Evolutionary conservation across 2,329 filamentous ascomycete genomes (phyloP), one percentile per base, ranked within the genome.

Genomic region (Coniella lustricola): DNA sequence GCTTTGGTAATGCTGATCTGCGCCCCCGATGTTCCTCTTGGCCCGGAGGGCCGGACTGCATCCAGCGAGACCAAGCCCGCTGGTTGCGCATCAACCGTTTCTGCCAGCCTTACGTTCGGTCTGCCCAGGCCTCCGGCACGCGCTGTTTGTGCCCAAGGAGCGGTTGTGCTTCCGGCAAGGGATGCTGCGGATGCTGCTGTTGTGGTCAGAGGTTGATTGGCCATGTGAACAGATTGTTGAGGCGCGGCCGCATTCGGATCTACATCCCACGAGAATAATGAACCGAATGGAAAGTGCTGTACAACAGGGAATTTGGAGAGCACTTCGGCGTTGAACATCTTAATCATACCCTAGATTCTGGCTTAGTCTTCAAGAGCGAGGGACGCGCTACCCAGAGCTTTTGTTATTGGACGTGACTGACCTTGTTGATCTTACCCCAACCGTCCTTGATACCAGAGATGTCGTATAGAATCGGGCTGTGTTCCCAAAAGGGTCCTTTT

Each of bases 391-490:
- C 3, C 5, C 4, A 10, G 12, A n/a, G 7, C 44, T 46, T 43
- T 49, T 40, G 17, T 7, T 39, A 14, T 29, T 29, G 5, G 46
- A 35, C 18, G 20, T 14, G 17, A 7, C 46, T 38, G 57, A 79
- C 79, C 73, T 90, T 90, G 68, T 98, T 97, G 61, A 98, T 95
- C 72, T 98, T 98, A 32, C 87, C 93, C 93, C 93, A 98, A n/a
- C 93, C 87, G 49, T 85, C 84, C 56, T 81, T 82, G 55, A 98
- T 86, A 10, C 93, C 93, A 0, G 89, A 95, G 36, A 98, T 89
- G 64, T 98, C 90, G 63, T 85, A 98, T 12, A 98, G 71, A 56
- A 95, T 91, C 0, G 91, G 91, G 56, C 89, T 95, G 64, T 98
- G 91, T 59, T 91, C 87, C 90, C 93, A 97, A 63, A 98, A 98